Evolutionary conservation across 2,329 filamentous ascomycete species (phyloP), one percentile per base, ranked within the genome.

Genomic region (Monosporascus cannonballus): DNA sequence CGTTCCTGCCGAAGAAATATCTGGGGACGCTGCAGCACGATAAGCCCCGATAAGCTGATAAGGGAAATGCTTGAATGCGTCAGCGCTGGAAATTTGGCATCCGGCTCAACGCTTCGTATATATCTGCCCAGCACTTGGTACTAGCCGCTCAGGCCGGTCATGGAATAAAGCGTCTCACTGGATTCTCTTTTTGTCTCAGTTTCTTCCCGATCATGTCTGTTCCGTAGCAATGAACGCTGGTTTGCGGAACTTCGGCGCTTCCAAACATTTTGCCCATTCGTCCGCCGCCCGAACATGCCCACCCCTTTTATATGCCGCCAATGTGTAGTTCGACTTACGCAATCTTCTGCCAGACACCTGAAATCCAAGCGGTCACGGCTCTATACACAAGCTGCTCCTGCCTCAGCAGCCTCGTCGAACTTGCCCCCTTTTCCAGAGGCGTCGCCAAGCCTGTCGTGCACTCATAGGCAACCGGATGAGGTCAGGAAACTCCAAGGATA

Each of bases 301-400:
- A 58, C 51, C 48, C 55, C 64, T 41, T 65, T 63, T 42, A 56
- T 64, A 60, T 68, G 66, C 54, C 61, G 58, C 54, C 60, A 57
- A 59, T 68, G 64, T 50, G 52, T 64, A 53, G 55, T 57, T 24
- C 63, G 59, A 39, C 55, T 67, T 50, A 45, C 58, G 34, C 54
- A 54, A 27, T 49, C 50, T 36, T 48, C 51, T 14, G 17, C 42
- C 15, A 22, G 36, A 34, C 49, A 42, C 25, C 18, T 44, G 18
- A 60, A 36, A 51, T 49, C 42, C 6, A 51, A 48, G 27, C 30
- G n/a, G 20, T 55, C 47, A 37, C 57, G 49, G 48, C 24, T 59
- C 41, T 57, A 61, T 49, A 56, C 56, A 15, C 56, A 52, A 55
- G 52, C 48, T 18, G n/a, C 37, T 22, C 48, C 51, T 6, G 50